Evolutionary conservation across 805 yeast genomes (phyloP), one percentile per base, ranked within the genome.

Genomic region (Lachancea lanzarotensis): DNA sequence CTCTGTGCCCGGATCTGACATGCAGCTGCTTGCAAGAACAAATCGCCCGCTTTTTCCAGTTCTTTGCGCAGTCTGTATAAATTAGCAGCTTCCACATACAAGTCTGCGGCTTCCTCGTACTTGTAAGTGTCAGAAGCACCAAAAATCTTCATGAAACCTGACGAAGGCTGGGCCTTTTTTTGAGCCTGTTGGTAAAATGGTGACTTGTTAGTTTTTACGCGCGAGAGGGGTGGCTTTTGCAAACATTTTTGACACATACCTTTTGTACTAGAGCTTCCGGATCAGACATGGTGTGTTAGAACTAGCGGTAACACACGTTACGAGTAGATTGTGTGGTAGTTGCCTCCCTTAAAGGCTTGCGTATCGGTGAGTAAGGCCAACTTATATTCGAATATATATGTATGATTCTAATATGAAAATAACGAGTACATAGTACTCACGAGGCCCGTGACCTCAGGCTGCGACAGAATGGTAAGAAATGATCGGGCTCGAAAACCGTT

Each of bases 71-170:
- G 67, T 50, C 90, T 77, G 70, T 81, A 93, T 25, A 79, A 74
- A 59, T 91, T 93, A n/a, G 95, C 99, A 2, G 98, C 98, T 65
- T 90, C 95, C 18, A 83, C 73, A 60, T 82, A 91, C 25, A 87
- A 67, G 52, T 93, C 98, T 2, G 90, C 82, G 3, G 98, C 98
- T 52, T 93, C 98, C 61, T 93, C 99, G 43, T 71, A 76, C 49
- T 86, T 75, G 50, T 76, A 73, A 2, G 80, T 68, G 29, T 75
- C 73, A 9, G 83, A 73, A 1, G 83, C 75, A 3, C 91, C 84
- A 43, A 88, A 75, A 17, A 84, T 57, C 49, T 78, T 75, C 53
- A 90, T 76, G 49, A 84, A 74, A 3, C 96, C 95, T 26, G 80
- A 71, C 37, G 82, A 76, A 16, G 87, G 83, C 55, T 76, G 76